Base-by-base conservation (phyloP, 495 filamentous ascomycete genomes). In the Neurospora sp. region DNA sequence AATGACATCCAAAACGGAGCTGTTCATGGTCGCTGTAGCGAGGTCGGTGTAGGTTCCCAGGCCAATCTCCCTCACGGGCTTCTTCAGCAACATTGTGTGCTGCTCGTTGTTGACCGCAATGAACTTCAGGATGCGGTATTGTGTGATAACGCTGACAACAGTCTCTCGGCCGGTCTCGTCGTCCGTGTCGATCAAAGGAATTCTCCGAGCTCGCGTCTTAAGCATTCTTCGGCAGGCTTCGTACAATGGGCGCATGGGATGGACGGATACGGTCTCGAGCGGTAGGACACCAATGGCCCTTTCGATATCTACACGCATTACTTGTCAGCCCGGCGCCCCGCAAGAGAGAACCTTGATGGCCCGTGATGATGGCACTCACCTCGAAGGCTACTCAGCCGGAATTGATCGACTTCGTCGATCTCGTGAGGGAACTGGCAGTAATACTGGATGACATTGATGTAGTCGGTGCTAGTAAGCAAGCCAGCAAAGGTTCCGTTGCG, bases 361-460 rank as follows among this genome's bases (percentile, higher is more conserved):
- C 40, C 2, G 6, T 66, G 54, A 66, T 66, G 12, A 66, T 16
- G 14, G 6, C 27, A 78, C 83, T 71, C 85, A 97, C 95, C 94
- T 87, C 95, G 88, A 70, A 99, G 89, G 79, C 93, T 97, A 84
- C 93, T 94, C 70, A 99, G 85, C 41, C 93, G 93, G 83, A 99
- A 98, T 79, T 97, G 92, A 79, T 98, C 96, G 79, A 98, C 91
- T 79, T 94, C 88, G 72, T 90, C 89, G 72, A 99, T 87, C 14
- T 93, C 91, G 62, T 95, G 93, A 18, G 96, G 96, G 77, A 95
- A 97, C 84, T 98, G 95, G 90, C 96, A 98, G 85, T 98, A 98
- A 82, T 98, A 99, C 83, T 98, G 96, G 71, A 99, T 96, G 72
- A 99, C 92, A 80, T 99, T 99, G 85, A 99, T 93, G 82, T 96